phyloP scores from a whole-genome alignment of 1,284 basidiomycete genomes.

The Malassezia pachydermatis region DNA sequence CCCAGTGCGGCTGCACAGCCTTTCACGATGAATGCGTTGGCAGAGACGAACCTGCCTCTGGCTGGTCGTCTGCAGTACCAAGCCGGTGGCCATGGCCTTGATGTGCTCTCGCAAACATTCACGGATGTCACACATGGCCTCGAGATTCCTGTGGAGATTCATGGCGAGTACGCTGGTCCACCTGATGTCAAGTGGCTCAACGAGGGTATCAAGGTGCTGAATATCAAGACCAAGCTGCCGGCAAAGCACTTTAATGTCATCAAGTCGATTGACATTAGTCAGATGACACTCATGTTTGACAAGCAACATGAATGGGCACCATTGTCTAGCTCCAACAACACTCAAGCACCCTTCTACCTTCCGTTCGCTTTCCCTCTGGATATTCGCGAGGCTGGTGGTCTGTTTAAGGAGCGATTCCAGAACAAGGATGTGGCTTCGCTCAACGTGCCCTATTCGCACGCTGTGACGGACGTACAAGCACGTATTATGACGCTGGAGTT shows the following conservation, averaged over 20 bases:
- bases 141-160: constrained; percentile 58
- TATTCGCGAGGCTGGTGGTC: constrained; percentile 58
- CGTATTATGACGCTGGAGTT: constrained; percentile 61
- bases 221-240: constrained; percentile 58
- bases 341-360: constrained; percentile 58
- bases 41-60: constrained; percentile 56
- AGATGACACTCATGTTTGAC: constrained; percentile 60
- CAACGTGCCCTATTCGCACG: constrained; percentile 57
- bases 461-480: constrained; percentile 57
- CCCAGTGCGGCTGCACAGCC: constrained; percentile 53
- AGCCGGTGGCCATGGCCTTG: constrained; percentile 53
- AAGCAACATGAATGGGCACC: constrained; percentile 53
- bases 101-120: constrained; percentile 59
- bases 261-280: constrained; percentile 58
- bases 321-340: constrained; percentile 56
- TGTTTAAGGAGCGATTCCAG: constrained; percentile 56
- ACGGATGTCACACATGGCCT: constrained; percentile 64
- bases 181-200: constrained; percentile 62
- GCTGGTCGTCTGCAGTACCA: constrained; percentile 62
- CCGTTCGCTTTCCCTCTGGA: constrained; percentile 65
- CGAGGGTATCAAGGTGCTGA: constrained; percentile 61
- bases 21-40: constrained; percentile 57
- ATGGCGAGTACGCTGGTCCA: constrained; percentile 59
- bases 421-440: constrained; percentile 59
- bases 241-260: constrained; percentile 62